Percentiles rank a stretch among this genome's conserved stretches.
These are phyloP conservation scores for Rosa multiflora DNA, from an alignment of 306 rosid genomes.

Conservation along the genomic window DNA sequence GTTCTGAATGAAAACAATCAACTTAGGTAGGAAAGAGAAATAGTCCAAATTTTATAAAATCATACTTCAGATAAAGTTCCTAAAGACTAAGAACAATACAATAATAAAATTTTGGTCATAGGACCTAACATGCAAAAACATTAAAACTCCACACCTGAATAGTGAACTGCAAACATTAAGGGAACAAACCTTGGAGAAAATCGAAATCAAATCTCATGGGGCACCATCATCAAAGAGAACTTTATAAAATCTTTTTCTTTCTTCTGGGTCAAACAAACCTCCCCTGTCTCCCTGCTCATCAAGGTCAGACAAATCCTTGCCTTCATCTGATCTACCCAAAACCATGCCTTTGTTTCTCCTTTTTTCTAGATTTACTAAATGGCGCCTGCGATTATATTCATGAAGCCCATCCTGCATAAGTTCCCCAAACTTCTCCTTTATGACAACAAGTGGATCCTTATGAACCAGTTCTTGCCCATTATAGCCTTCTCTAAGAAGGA, in stretches of 20 bases:
- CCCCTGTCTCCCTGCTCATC: conserved; percentile 50
- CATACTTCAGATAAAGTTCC: neutral
- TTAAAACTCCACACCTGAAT: neutral
- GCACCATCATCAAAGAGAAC: conserved; percentile 72
- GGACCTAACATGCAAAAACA: neutral
- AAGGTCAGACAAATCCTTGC: conserved; percentile 32
- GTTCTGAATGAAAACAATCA: neutral
- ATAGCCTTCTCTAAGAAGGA: conserved; percentile 78
- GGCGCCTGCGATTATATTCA: conserved; percentile 69
- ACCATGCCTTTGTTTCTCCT: conserved; percentile 54
- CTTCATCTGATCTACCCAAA: conserved; percentile 42
- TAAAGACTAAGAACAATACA: neutral
- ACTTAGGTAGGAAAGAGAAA: neutral
- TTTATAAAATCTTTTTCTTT: conserved; percentile 81
- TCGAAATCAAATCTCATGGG: conserved; percentile 27
- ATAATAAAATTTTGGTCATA: neutral
- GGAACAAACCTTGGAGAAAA: neutral
- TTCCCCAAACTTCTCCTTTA: conserved; percentile 83
- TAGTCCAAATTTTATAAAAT: neutral
- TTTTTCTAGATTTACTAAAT: conserved; percentile 52
- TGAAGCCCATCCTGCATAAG: conserved; percentile 94
- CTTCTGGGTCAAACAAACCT: conserved; percentile 80
- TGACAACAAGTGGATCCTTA: conserved; percentile 73
- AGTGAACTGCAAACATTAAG: neutral
- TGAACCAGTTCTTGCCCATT: conserved; percentile 58